Evolutionary conservation across 345 rosid genomes (phyloP), one percentile per base, ranked within the genome.

Genomic region (Lumnitzera racemosa): DNA sequence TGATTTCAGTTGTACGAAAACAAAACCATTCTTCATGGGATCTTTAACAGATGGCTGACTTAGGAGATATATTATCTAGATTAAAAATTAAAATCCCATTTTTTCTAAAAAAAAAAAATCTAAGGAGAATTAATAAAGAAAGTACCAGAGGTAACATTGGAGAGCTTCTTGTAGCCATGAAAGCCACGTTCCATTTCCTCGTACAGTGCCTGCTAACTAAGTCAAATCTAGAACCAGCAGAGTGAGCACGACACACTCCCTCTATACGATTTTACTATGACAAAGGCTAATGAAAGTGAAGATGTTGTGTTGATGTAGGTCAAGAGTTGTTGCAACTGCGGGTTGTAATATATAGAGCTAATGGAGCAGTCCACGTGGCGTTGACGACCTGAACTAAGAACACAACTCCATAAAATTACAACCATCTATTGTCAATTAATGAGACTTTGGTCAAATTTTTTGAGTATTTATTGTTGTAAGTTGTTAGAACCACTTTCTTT

Each of bases 111-210:
- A 16, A 36, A 17, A 53, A 2, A 12, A 16, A n/a, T 36, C 15
- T 10, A n/a, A 27, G 6, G 15, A 11, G 25, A 15, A 4, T 20
- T 20, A 20, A 20, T 36, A 36, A 29, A 15, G 23, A 15, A 48
- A 57, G 43, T 65, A 65, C 68, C 68, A 14, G 61, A 50, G 56
- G 46, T 14, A 52, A 25, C n/a, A 56, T 15, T 49, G 54, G 64
- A 41, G 58, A 67, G 59, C 65, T 59, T 67, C 59, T 54, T 64
- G 49, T 67, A 67, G 52, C 64, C 64, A 67, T 67, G 65, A 49
- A 60, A 60, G 60, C 70, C 70, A 55, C 60, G 58, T 59, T 59
- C 70, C 70, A 66, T 60, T 15, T 46, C 51, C 52, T 58, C 61
- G 49, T 10, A 24, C 56, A 23, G 62, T 51, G 12, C 23, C 53